phyloP scores from a whole-genome alignment of 2,329 filamentous ascomycete genomes.

The Chaetomium strumarium region DNA sequence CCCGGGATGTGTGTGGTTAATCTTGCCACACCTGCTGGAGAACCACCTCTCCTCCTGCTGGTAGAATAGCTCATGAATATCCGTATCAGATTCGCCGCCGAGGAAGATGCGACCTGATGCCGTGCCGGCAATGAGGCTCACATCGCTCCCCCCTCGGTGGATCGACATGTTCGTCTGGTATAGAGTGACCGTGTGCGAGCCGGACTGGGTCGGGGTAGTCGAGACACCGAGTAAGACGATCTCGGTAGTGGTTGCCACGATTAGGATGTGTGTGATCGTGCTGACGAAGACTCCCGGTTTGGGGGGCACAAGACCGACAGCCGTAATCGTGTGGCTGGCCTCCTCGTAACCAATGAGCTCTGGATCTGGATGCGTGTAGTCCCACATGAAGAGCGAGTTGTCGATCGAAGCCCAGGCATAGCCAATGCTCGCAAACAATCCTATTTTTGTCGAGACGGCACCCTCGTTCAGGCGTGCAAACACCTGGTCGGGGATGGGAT shows the following conservation, averaged over 20 bases:
- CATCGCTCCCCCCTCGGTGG: slow-evolving; percentile 67
- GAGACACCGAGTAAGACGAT: slow-evolving; percentile 83
- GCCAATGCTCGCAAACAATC: slow-evolving; percentile 87
- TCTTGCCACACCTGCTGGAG: slow-evolving; percentile 75
- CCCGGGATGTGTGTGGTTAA: slow-evolving; percentile 76
- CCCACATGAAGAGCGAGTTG: slow-evolving; percentile 94
- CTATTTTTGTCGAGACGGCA: slow-evolving; percentile 87
- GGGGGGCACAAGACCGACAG: slow-evolving; percentile 82
- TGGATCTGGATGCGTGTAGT: slow-evolving; percentile 89
- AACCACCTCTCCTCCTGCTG: slow-evolving; percentile 99
- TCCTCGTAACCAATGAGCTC: slow-evolving; percentile 91
- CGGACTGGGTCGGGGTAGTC: slow-evolving; percentile 59
- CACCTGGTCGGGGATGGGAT: slow-evolving; percentile 85
- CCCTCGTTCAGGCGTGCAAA: slow-evolving; percentile 88
- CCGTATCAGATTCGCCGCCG: slow-evolving; percentile 70
- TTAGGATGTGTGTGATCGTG: slow-evolving; percentile 79
- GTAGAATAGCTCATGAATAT: slow-evolving; percentile 91
- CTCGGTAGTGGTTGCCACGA: slow-evolving; percentile 80
- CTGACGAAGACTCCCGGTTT: slow-evolving; percentile 81
- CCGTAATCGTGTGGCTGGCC: slow-evolving; percentile 77
- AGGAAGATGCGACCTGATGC: slow-evolving; percentile 91
- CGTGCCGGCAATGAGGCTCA: slow-evolving; percentile 74
- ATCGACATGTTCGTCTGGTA: slow-evolving; percentile 87
- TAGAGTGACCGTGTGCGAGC: slow-evolving; percentile 66
- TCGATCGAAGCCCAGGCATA: slow-evolving; percentile 96